A percentile compares a stretch with the other conserved stretches of the same genome.
phyloP scores from a whole-genome alignment of 805 yeast genomes.

The Pichia sporocuriosa region DNA sequence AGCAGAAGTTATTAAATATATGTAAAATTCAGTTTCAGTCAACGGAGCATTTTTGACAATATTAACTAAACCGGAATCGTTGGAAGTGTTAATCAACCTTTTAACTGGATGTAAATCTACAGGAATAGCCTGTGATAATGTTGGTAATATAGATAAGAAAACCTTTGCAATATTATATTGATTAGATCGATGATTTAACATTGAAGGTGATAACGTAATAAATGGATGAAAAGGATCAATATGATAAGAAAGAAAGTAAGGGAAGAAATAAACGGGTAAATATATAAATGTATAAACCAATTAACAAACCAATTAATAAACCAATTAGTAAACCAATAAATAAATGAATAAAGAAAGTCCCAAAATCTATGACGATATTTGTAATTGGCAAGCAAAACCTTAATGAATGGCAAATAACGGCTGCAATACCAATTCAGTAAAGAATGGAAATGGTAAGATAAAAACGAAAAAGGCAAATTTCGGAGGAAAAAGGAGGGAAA shows the following conservation, averaged over 20 bases:
- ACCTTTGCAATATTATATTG: constrained; percentile 4
- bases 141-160: constrained; percentile 5
- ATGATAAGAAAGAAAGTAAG: background rate
- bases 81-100: background rate
- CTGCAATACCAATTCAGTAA: no score
- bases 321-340: no score
- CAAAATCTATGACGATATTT: no score
- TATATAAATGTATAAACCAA: no score
- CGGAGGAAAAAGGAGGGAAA: no score
- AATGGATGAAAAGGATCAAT: background rate
- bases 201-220: background rate
- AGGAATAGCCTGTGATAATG: constrained; percentile 13
- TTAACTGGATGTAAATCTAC: constrained; percentile 10
- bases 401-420: no score
- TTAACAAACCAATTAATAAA: no score
- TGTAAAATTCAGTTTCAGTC: constrained; percentile 34
- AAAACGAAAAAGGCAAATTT: no score
- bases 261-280: background rate
- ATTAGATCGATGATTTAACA: constrained; percentile 4
- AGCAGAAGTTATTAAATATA: constrained; percentile 48
- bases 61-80: constrained; percentile 1
- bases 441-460: no score
- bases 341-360: no score
- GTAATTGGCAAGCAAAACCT: no score
- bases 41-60: constrained; percentile 17